A percentile compares a stretch with the other conserved stretches of the same genome.
These are phyloP conservation scores for Starmerella bacillaris DNA, from an alignment of 805 yeast species.

Conservation along the genomic window DNA sequence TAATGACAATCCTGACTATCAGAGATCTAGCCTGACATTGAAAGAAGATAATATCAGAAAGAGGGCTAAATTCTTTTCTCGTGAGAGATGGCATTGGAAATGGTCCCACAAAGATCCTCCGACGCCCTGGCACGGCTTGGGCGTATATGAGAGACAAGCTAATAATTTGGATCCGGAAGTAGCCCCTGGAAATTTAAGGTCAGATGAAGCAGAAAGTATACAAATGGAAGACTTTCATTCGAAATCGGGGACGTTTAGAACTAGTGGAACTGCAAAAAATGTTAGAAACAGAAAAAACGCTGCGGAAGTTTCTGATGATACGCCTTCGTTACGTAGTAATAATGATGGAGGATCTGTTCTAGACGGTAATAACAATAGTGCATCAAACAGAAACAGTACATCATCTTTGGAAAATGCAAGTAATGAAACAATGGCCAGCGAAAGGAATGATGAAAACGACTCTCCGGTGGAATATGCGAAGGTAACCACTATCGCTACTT, in stretches of 20 bases:
- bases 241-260: no score
- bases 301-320: no score
- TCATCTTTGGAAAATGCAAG: background rate
- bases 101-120: background rate
- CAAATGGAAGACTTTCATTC: no score
- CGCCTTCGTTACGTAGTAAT: no score
- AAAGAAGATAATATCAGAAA: no score
- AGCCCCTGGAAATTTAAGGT: conserved; percentile 1
- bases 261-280: no score
- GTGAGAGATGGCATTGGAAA: background rate
- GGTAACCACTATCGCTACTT: conserved; percentile 48
- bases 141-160: background rate
- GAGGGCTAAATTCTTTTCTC: background rate
- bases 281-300: no score
- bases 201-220: no score
- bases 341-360: no score
- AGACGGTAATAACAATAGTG: no score
- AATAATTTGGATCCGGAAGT: background rate
- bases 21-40: conserved; percentile 5
- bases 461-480: conserved; percentile 61
- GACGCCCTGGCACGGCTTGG: conserved; percentile 1
- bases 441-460: background rate
- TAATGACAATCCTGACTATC: conserved; percentile 52
- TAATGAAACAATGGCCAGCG: background rate
- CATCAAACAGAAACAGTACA: no score